Base-by-base conservation (phyloP, 1,139 yeast genomes). In the Candida buenavistaensis region DNA sequence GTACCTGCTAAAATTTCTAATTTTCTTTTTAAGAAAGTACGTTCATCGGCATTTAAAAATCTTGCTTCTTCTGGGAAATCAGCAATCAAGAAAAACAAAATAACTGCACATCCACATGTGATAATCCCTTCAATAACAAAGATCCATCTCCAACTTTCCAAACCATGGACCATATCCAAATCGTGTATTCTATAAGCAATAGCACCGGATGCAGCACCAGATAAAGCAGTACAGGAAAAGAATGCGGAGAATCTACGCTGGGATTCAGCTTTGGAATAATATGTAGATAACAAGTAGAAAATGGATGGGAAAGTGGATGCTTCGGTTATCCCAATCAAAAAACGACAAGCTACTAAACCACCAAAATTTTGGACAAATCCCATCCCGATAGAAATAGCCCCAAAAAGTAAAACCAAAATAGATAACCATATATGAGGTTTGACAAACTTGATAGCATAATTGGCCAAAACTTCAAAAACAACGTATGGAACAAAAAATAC, bases 241-340 rank as follows among this genome's bases (percentile, higher is more conserved):
- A 83, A 83, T 33, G 79, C 73, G 9, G 82, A 74, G 53, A 80
- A 81, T 37, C 92, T 63, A 51, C 79, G 73, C 55, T 81, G 89
- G 11, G 86, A 76, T 56, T 83, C 90, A 11, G 58, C 62, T 38
- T 80, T 69, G 23, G 80, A 65, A 56, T 75, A 75, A 41, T 68
- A 75, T 41, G 72, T 69, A 23, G 85, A 66, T 46, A 82, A 64
- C 37, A 82, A 68, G 53, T 82, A 82, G 54, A 83, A 82, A 46
- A 84, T 76, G 13, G 86, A 82, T 1, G 89, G 88, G 63, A 82
- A 82, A 48, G 83, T 75, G 31, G 87, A 82, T 30, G 82, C 72
- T 57, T 82, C 90, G 39, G 78, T 69, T 33, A 79, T 52, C 41
- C 90, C 90, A 20, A 82, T 67, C 32, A 82, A 62, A 43, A 81